A percentile compares a stretch with the other conserved stretches of the same genome.
Conservation (phyloP, 495 filamentous ascomycete species). For the Pseudotulostoma volvatum region DNA sequence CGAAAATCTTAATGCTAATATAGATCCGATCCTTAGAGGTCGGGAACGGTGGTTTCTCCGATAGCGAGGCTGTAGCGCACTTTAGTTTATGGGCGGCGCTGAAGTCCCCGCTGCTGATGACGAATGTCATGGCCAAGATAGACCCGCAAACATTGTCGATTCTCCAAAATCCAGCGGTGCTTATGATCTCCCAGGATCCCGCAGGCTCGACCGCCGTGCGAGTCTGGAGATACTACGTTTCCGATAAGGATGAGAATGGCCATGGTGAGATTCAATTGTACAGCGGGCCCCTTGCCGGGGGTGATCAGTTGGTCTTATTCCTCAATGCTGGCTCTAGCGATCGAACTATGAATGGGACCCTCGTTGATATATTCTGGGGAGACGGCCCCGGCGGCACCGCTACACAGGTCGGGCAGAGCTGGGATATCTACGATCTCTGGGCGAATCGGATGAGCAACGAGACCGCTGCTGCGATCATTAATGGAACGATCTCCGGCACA, state of each 20-base stretch:
- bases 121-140: slow-evolving; percentile 15
- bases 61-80: slow-evolving; percentile 19
- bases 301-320: slow-evolving; percentile 31
- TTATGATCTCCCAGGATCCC: slow-evolving; percentile 32
- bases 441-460: slow-evolving; percentile 32
- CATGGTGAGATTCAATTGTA: slow-evolving; percentile 33
- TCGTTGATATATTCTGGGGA: slow-evolving; percentile 38
- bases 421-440: slow-evolving; percentile 44
- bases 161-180: slow-evolving; percentile 25
- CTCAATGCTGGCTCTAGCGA: slow-evolving; percentile 29
- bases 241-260: slow-evolving; percentile 11
- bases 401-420: slow-evolving; percentile 18
- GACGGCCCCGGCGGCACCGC: slow-evolving; percentile 23
- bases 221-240: slow-evolving; percentile 23
- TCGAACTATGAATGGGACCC: slow-evolving; percentile 31
- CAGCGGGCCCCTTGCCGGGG: slow-evolving; percentile 26
- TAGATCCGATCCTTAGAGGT: slow-evolving; percentile 45
- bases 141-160: slow-evolving; percentile 18
- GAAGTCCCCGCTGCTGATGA: slow-evolving; percentile 18
- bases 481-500: slow-evolving; percentile 9
- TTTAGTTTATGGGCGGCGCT: slow-evolving; percentile 17
- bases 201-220: slow-evolving; percentile 18
- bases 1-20: too few species aligned
- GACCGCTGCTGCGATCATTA: slow-evolving; percentile 27
- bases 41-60: slow-evolving; percentile 40